These are phyloP conservation scores for Ambrosiella xylebori DNA, from an alignment of 2,329 filamentous ascomycete species.

Conservation along the genomic window DNA sequence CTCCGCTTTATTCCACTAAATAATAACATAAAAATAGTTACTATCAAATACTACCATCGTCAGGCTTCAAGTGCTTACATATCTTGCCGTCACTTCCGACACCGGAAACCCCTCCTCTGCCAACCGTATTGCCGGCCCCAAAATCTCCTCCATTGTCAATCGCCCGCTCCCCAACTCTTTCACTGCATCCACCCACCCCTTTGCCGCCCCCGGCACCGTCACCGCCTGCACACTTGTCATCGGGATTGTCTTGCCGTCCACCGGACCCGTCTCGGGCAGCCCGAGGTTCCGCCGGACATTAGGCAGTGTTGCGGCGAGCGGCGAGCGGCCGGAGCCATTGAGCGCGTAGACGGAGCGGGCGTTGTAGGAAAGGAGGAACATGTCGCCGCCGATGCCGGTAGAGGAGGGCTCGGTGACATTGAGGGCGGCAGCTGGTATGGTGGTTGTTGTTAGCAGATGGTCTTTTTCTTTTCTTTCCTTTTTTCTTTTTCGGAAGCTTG, in stretches of 20 bases:
- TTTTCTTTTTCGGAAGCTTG: background rate
- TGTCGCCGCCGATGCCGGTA: slow-evolving; percentile 90
- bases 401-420: slow-evolving; percentile 88
- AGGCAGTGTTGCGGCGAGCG: slow-evolving; percentile 50
- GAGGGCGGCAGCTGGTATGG: slow-evolving; percentile 54
- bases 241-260: slow-evolving; percentile 42
- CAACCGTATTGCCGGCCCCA: slow-evolving; percentile 67
- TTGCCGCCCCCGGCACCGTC: slow-evolving; percentile 77
- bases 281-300: slow-evolving; percentile 52
- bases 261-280: slow-evolving; percentile 32
- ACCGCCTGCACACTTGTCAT: slow-evolving; percentile 62
- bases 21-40: background rate
- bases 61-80: slow-evolving; percentile 32
- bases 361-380: slow-evolving; percentile 90
- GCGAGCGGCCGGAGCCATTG: slow-evolving; percentile 83
- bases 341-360: slow-evolving; percentile 69
- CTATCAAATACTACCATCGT: background rate
- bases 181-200: slow-evolving; percentile 82
- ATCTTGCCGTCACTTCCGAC: slow-evolving; percentile 54
- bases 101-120: slow-evolving; percentile 84
- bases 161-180: slow-evolving; percentile 82
- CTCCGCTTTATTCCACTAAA: slow-evolving; percentile 57
- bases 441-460: background rate
- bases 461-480: slow-evolving; percentile 12
- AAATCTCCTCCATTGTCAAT: slow-evolving; percentile 55